These are phyloP conservation scores for Calamus simplicifolius DNA, from an alignment of 176 grass and related monocot species.

Conservation along the genomic window DNA sequence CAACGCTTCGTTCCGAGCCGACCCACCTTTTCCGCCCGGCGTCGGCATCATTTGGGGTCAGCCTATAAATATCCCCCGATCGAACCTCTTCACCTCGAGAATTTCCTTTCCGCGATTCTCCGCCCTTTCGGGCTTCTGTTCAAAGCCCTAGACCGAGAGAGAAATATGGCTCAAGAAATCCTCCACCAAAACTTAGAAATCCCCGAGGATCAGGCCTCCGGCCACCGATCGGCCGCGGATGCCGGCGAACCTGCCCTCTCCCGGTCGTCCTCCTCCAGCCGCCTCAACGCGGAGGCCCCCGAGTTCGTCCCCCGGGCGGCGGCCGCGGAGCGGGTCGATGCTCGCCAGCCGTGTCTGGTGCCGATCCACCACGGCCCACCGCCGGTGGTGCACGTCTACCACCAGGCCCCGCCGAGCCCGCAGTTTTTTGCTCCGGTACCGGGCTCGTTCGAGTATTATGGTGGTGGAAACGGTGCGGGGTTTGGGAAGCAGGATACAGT, in stretches of 20 bases:
- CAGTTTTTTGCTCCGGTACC: neutral
- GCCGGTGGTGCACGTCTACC: conserved; percentile 1
- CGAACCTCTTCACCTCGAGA: neutral
- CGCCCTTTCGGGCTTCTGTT: neutral
- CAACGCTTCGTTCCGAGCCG: too few species aligned
- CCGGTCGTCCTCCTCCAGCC: conserved; percentile 47
- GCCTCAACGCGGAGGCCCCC: conserved; percentile 79
- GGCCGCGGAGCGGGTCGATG: neutral
- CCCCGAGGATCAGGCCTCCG: neutral
- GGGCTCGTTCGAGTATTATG: conserved; percentile 7
- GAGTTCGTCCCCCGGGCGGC: conserved; percentile 78
- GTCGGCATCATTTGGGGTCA: too few species aligned
- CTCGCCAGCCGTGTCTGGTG: neutral
- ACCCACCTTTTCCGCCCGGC: too few species aligned
- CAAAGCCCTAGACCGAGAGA: conserved; percentile 40
- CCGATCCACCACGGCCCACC: neutral
- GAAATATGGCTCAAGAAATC: conserved; percentile 47
- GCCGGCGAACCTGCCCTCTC: conserved; percentile 28
- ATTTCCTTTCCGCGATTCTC: conserved; percentile 12
- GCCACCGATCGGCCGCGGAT: conserved; percentile 4
- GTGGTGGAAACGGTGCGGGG: neutral
- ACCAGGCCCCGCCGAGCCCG: conserved; percentile 1
- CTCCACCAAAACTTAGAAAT: conserved; percentile 31
- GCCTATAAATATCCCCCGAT: too few species aligned
- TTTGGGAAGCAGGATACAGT: neutral